phyloP scores from a whole-genome alignment of 2,329 filamentous ascomycete genomes.

The Fusarium secorum region DNA sequence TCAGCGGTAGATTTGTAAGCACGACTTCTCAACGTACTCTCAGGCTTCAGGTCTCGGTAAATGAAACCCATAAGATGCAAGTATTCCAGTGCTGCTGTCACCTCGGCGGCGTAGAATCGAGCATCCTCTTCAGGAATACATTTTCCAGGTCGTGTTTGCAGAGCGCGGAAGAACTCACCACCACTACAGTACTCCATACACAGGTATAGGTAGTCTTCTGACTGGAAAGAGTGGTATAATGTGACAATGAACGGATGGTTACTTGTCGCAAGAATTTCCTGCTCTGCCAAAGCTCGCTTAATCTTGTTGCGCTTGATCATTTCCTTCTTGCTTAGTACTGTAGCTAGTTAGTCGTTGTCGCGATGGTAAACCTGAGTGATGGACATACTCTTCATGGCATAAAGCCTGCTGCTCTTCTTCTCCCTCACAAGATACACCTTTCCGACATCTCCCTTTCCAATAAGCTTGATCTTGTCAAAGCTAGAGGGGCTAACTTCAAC shows the following conservation, averaged over 20 bases:
- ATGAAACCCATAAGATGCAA: slow-evolving; percentile 99
- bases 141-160: slow-evolving; percentile 96
- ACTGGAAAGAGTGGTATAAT: slow-evolving; percentile 98
- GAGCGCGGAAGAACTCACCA: slow-evolving; percentile 95
- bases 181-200: slow-evolving; percentile 99
- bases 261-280: slow-evolving; percentile 97
- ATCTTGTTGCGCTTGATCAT: slow-evolving; percentile 99
- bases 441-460: slow-evolving; percentile 97
- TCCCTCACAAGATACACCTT: slow-evolving; percentile 98
- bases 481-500: slow-evolving; percentile 95
- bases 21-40: slow-evolving; percentile 67
- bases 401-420: slow-evolving; percentile 94
- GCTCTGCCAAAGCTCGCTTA: slow-evolving; percentile 95
- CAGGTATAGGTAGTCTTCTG: slow-evolving; percentile 97
- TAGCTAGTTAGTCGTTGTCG: slow-evolving; percentile 47
- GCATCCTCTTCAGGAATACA: slow-evolving; percentile 97
- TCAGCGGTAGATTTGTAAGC: slow-evolving; percentile 21
- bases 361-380: neutral
- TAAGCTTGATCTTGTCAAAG: slow-evolving; percentile 99
- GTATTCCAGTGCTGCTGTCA: slow-evolving; percentile 95
- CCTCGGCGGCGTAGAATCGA: slow-evolving; percentile 95
- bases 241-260: slow-evolving; percentile 99
- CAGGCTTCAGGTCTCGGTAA: slow-evolving; percentile 95
- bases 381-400: slow-evolving; percentile 93
- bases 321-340: slow-evolving; percentile 98